These are phyloP conservation scores for Syncephalastrum monosporum DNA, from an alignment of 371 early-diverging fungal genomes.

Conservation along the genomic window DNA sequence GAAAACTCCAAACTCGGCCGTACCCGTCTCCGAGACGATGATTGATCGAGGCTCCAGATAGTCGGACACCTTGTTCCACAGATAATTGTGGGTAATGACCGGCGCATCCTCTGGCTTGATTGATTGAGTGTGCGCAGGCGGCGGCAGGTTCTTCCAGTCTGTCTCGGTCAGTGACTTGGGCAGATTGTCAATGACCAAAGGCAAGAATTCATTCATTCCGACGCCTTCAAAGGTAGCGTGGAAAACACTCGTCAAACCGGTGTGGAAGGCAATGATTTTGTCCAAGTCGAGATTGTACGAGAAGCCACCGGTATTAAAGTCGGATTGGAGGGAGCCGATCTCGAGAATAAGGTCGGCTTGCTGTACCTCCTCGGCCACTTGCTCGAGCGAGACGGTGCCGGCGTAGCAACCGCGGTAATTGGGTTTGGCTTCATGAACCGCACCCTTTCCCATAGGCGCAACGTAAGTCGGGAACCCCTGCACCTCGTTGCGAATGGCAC, in stretches of 20 bases:
- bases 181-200: conserved; percentile 26
- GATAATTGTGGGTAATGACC: conserved; percentile 14
- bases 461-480: conserved; percentile 37
- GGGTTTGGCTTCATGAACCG: conserved; percentile 29
- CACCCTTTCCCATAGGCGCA: conserved; percentile 51
- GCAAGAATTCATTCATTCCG: conserved; percentile 36
- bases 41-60: conserved; percentile 32
- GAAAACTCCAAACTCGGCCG: conserved; percentile 42
- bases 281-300: conserved; percentile 26
- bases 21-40: conserved; percentile 53
- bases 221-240: conserved; percentile 39
- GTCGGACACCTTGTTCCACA: conserved; percentile 41
- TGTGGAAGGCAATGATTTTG: conserved; percentile 40
- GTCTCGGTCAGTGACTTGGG: conserved; percentile 7
- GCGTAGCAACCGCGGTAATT: conserved; percentile 42
- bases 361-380: conserved; percentile 32
- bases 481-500: conserved; percentile 34
- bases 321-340: conserved; percentile 45
- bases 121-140: conserved; percentile 21
- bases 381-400: conserved; percentile 28
- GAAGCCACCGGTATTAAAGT: conserved; percentile 57
- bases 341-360: conserved; percentile 41
- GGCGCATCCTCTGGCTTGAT: conserved; percentile 19
- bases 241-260: conserved; percentile 29
- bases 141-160: conserved; percentile 16